Base-by-base conservation (phyloP, 805 yeast genomes). In the Candida arabinofermentans region DNA sequence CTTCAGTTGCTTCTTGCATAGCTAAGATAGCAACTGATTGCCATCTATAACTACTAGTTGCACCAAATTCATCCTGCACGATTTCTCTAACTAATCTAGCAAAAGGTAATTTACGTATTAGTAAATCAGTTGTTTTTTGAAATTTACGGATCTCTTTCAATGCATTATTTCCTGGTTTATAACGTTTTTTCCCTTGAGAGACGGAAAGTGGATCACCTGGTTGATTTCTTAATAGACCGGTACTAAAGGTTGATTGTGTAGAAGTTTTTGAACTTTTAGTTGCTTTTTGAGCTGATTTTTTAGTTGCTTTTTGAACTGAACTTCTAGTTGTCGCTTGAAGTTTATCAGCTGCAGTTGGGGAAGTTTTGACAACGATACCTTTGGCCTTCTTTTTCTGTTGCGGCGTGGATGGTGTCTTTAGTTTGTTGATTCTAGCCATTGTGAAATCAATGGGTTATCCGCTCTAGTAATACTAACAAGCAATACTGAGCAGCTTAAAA, bases 1-100 rank as follows among this genome's bases (percentile, higher is more conserved):
- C 90, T 57, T 85, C 95, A 37, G 85, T 73, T 1, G 91, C 91
- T 56, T 85, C 95, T 56, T 85, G 95, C 26, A 85, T 64, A 4
- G 91, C 91, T 59, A 84, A 55, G 12, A 85, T 71, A 1, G 91
- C 93, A 57, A 82, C 77, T 19, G 84, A 75, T 52, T 85, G 91
- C 95, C 95, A 85, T 55, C 86, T 72, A 36, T 81, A 68, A 2
- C 79, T 80, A 39, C 77, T 74, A 36, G 75, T 77, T 18, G 57
- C 50, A 0, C 82, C 81, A 27, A 72, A 66, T 46, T 70, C 77
- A 44, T 72, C 75, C 39, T 79, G 79, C 0, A 88, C 83, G 3
- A 85, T 81, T 51, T 85, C 93, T 46, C 83, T 75, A 8, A 85
- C 87, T 19, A 85, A 64, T 46, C 91, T 67, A 1, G 91, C 86